Percentiles rank a stretch among this genome's conserved stretches.
phyloP scores from a whole-genome alignment of 139 green algal species.

The Eudorina sp. region DNA sequence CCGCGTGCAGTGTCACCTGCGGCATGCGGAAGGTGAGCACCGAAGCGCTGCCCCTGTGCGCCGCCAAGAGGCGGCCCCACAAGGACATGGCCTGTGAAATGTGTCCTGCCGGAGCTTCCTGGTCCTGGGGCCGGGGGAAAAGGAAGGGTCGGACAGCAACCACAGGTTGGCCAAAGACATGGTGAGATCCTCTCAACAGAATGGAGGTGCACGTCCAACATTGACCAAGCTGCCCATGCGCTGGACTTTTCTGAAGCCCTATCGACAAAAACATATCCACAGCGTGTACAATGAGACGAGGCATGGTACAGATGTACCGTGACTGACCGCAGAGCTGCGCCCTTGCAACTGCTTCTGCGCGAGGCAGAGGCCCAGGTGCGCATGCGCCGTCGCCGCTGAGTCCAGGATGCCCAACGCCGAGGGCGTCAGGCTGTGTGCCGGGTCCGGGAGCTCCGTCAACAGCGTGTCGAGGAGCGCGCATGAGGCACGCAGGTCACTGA shows the following conservation, averaged over 20 bases:
- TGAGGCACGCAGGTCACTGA: neutral
- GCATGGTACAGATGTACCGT: too few species aligned
- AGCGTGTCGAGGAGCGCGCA: constrained; percentile 19
- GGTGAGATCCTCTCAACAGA: too few species aligned
- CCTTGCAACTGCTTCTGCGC: constrained; percentile 1
- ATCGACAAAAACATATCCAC: too few species aligned
- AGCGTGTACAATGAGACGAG: too few species aligned
- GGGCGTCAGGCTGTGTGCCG: neutral
- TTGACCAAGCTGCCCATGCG: too few species aligned
- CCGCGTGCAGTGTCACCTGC: neutral
- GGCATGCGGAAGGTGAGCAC: neutral
- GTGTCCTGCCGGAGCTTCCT: neutral
- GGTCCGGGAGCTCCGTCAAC: neutral
- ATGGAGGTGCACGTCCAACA: too few species aligned
- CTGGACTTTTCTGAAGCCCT: too few species aligned
- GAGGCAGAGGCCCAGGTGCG: constrained; percentile 1
- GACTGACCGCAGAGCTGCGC: too few species aligned
- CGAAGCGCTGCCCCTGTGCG: neutral
- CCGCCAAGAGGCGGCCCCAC: neutral
- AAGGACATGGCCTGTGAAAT: neutral
- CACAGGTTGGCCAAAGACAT: too few species aligned
- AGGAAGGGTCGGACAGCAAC: neutral
- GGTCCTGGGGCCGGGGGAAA: neutral
- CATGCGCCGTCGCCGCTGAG: neutral
- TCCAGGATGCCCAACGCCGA: constrained; percentile 24